Base-by-base conservation (phyloP, 306 rosid genomes). In the Fragaria vesca region DNA sequence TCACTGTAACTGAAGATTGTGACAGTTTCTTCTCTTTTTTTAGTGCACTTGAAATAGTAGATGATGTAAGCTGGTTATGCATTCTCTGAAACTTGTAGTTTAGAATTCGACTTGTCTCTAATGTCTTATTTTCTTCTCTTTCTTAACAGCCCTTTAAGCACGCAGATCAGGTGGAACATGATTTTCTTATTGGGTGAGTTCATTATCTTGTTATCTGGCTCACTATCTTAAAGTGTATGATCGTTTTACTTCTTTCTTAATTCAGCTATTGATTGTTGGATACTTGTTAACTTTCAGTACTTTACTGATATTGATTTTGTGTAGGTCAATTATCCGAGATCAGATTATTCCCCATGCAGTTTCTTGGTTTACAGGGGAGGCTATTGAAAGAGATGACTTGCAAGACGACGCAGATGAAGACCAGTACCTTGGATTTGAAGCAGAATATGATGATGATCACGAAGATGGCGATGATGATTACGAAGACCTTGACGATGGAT, bases 351-450 rank as follows among this genome's bases (percentile, higher is more conserved):
- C 94, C 18, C 89, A 86, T 86, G 94, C 90, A 6, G 94, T 88
- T 21, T 90, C 94, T 16, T 90, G 94, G 92, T 90, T 90, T 80
- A 90, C 94, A 5, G 94, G 92, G 94, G 26, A 90, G 83, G 94
- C 94, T 24, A 83, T 81, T 77, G 84, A 88, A 50, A 87, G 73
- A 47, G 91, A 90, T 72, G 91, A 86, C 12, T 72, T 85, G 20
- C 88, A 24, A 24, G 26, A 24, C 26, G 26, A 24, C 26, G 26
- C 81, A n/a, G 88, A 80, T 20, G 91, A 90, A 0, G 93, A 88
- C 1, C 61, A 7, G 10, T n/a, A n/a, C 61, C 24, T 54, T 54
- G 28, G 61, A 54, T 24, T 20, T n/a, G 61, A 54, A 54, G 42
- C 42, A 38, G 42, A 38, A 3, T 24, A 24, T 54, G 28, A 54